phyloP scores from a whole-genome alignment of 1,139 yeast species.

The Geotrichum fermentans region DNA sequence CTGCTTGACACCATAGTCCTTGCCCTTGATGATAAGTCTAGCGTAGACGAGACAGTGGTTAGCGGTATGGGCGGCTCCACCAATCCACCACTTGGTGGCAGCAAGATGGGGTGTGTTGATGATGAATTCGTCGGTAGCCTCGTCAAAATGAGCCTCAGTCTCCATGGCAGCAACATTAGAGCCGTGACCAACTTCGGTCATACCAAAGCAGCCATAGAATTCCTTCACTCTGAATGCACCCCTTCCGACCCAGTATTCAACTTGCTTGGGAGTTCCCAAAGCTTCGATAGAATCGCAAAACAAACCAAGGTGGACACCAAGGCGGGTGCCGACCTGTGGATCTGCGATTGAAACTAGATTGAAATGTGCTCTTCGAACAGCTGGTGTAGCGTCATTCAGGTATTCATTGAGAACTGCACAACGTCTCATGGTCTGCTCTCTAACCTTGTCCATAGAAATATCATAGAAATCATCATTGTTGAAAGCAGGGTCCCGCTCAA shows the following conservation, averaged over 20 bases:
- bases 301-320: slow-evolving; percentile 65
- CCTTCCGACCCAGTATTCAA: slow-evolving; percentile 62
- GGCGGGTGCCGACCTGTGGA: slow-evolving; percentile 57
- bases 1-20: slow-evolving; percentile 87
- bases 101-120: slow-evolving; percentile 83
- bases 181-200: slow-evolving; percentile 97
- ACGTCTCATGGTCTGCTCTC: slow-evolving; percentile 47
- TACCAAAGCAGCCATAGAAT: slow-evolving; percentile 83
- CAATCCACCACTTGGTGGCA: slow-evolving; percentile 97
- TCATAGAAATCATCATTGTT: slow-evolving; percentile 47
- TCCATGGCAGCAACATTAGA: slow-evolving; percentile 86
- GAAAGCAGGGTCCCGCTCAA: slow-evolving; percentile 49
- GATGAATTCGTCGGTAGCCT: slow-evolving; percentile 56
- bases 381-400: slow-evolving; percentile 40
- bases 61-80: slow-evolving; percentile 91
- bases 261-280: slow-evolving; percentile 58
- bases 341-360: slow-evolving; percentile 37
- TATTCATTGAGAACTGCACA: slow-evolving; percentile 43
- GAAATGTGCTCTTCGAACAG: not conserved
- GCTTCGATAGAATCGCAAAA: slow-evolving; percentile 64
- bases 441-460: slow-evolving; percentile 43
- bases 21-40: slow-evolving; percentile 67
- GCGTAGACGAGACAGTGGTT: slow-evolving; percentile 78
- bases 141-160: slow-evolving; percentile 77
- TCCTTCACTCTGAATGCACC: slow-evolving; percentile 61